Evolutionary conservation across 805 yeast species (phyloP).

Genomic region (Priceomyces medius): DNA sequence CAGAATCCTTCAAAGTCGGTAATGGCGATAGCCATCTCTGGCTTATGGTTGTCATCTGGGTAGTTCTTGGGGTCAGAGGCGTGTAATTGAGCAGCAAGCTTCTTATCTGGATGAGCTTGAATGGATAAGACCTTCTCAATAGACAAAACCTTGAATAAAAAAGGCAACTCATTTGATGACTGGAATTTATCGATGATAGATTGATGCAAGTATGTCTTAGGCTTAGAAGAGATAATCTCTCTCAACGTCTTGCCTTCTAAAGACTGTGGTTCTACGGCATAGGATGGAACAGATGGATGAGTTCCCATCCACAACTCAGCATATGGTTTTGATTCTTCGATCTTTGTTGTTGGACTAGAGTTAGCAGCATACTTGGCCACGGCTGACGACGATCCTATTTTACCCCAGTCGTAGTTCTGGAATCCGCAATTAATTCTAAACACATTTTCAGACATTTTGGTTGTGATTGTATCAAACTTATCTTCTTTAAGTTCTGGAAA

Average conservation of each 20-base stretch:
- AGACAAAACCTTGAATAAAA: slow-evolving; percentile 88
- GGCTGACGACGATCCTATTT: slow-evolving; percentile 77
- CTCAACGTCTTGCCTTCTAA: slow-evolving; percentile 57
- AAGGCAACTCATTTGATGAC: slow-evolving; percentile 73
- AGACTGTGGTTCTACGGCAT: slow-evolving; percentile 40
- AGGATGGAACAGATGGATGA: slow-evolving; percentile 87
- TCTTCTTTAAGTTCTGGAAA: too few relatives aligned
- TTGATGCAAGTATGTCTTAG: slow-evolving; percentile 58
- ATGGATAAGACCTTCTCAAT: slow-evolving; percentile 90
- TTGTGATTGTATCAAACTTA: background rate
- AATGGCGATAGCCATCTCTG: slow-evolving; percentile 99
- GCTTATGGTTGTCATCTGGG: slow-evolving; percentile 98
- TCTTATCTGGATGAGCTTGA: slow-evolving; percentile 97
- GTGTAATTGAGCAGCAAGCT: slow-evolving; percentile 73
- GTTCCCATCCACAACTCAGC: slow-evolving; percentile 99
- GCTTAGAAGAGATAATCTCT: slow-evolving; percentile 60
- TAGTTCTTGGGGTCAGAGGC: slow-evolving; percentile 85
- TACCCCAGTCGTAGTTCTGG: slow-evolving; percentile 88
- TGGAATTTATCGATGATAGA: slow-evolving; percentile 65
- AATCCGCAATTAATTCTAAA: slow-evolving; percentile 53
- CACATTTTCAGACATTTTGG: slow-evolving; percentile 24
- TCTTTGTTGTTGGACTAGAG: slow-evolving; percentile 58
- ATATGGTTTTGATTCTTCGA: slow-evolving; percentile 80
- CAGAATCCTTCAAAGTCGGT: slow-evolving; percentile 97
- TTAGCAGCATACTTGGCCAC: slow-evolving; percentile 84